Base-by-base conservation (phyloP, 2,329 filamentous ascomycete species). In the Aspergillus vadensis region DNA sequence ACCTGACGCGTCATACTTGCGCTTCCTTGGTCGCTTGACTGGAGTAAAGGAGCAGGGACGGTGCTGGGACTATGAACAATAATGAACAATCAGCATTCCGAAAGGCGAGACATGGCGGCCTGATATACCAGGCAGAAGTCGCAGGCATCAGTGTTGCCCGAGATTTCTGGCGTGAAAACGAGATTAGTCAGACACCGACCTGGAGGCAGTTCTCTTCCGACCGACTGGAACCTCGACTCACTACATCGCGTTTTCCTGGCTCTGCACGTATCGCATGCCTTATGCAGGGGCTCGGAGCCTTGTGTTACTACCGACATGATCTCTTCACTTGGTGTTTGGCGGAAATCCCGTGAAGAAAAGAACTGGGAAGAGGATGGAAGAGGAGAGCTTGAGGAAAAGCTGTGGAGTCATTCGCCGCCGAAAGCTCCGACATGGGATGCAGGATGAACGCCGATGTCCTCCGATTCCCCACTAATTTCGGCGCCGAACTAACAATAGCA, bases 181-280 rank as follows among this genome's bases (percentile, higher is more conserved):
- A 21, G 51, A 27, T 30, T 43, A 56, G 12, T 23, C 25, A 25
- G 27, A 15, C 43, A 4, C 39, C 25, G 25, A 27, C 7, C 25
- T 27, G 6, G 4, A 8, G 4, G n/a, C 17, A 9, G 32, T 53
- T 38, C 17, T 14, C 15, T 49, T n/a, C 44, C 21, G 19, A 21
- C 21, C 19, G 19, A 21, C 43, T 47, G 25, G 47, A 50, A 36
- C 2, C 32, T 27, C 15, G 25, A 56, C 58, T 56, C 25, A 60
- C 58, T 43, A 47, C 58, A 60, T 32, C 58, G 58, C 17, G 48
- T 56, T 41, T 60, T 60, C 17, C 47, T 55, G 15, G 52, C n/a
- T 12, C 58, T 53, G 36, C 58, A 60, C 17, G 52, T 36, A 39
- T 60, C 58, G 36, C 58, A 60, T 5, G 58, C 52, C 17, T 60